These are phyloP conservation scores for Isatis tinctoria DNA, from an alignment of 345 rosid genomes.

Conservation along the genomic window DNA sequence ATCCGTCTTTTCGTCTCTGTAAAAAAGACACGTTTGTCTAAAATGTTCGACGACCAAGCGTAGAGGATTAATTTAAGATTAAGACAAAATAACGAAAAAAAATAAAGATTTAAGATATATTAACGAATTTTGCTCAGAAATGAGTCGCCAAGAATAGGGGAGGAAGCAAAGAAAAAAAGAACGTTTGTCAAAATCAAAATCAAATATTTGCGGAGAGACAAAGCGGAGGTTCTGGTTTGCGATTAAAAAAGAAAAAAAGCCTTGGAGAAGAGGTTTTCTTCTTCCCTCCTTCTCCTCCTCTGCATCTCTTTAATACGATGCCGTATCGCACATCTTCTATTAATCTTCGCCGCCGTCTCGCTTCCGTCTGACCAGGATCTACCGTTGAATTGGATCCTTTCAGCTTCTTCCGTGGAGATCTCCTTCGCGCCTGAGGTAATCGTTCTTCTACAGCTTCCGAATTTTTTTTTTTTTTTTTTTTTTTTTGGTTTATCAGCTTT, in stretches of 20 bases:
- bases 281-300: neutral
- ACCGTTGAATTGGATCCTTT: constrained; percentile 1
- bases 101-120: neutral
- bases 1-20: neutral
- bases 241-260: constrained; percentile 27
- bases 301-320: constrained; percentile 1
- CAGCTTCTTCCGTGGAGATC: constrained; percentile 20
- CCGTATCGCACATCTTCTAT: neutral
- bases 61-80: neutral
- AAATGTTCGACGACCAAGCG: constrained; percentile 9
- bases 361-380: constrained; percentile 17
- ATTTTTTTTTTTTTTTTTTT: neutral
- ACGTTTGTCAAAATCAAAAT: neutral
- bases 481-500: neutral
- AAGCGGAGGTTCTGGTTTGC: constrained; percentile 31
- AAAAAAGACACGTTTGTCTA: constrained; percentile 10
- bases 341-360: constrained; percentile 14
- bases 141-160: constrained; percentile 30
- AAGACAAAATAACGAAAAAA: too few relatives aligned
- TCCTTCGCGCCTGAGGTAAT: constrained; percentile 27
- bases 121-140: constrained; percentile 9
- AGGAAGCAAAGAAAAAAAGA: neutral
- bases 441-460: neutral
- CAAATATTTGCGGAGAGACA: constrained; percentile 41
- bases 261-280: constrained; percentile 42